Base-by-base conservation (phyloP, 116 monocot genomes). In the Dioscorea cayenensis region DNA sequence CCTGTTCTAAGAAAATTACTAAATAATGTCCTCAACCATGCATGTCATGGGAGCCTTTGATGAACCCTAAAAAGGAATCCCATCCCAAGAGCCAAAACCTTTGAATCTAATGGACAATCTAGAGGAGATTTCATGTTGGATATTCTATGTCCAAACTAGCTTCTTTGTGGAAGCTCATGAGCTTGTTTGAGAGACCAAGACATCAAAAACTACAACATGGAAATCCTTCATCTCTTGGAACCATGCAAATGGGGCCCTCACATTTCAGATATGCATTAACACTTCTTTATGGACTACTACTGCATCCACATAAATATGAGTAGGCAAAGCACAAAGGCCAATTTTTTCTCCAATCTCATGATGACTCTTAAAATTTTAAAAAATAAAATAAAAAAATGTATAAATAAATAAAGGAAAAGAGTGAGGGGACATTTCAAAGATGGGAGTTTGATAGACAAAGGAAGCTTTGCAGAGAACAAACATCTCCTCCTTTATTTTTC, bases 11-110 rank as follows among this genome's bases (percentile, higher is more conserved):
- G 32, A 32, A 32, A 32, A 32, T 32, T 32, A 32, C 4, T 32
- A 32, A 32, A 32, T 32, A 32, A 43, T 43, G 12, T 43, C 43
- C 43, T 43, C 43, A 43, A 6, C 43, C 43, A 43, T 43, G 59
- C 59, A 68, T 32, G 43, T 68, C 60, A 76, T 75, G 75, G 65
- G 52, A 55, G 6, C 69, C 69, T 74, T 79, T 64, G 51, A 51
- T 69, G n/a, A 75, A 48, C 63, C 70, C 32, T 32, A 32, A 76
- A 62, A 70, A 69, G 70, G 20, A 63, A 69, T 51, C 43, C 64
- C 69, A 69, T 64, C 32, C 49, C 69, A 28, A 28, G 60, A 27
- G 19, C 60, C 6, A 59, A 59, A 19, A 21, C 6, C 20, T 62
- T 11, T 62, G 10, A 11, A 62, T 20, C 5, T 37, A 17, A 22